Percentiles rank a stretch among this genome's conserved stretches.
Evolutionary conservation across 2,329 filamentous ascomycete species (phyloP).

Genomic region (Microsporum audouinii): DNA sequence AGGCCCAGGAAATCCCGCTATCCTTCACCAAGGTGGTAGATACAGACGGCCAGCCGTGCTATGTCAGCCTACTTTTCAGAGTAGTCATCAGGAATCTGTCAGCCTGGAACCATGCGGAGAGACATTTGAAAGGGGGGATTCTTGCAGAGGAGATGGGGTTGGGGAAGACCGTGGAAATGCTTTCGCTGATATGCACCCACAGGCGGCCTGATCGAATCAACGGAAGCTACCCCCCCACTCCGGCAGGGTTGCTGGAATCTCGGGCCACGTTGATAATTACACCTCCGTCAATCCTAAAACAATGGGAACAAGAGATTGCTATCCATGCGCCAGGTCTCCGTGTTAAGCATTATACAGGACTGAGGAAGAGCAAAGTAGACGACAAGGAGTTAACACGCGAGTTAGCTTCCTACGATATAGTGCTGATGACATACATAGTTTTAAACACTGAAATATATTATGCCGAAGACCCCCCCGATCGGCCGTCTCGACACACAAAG

Average conservation of each 20-base stretch:
- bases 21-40: constrained; percentile 31
- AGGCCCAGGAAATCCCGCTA: constrained; percentile 20
- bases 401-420: constrained; percentile 43
- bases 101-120: constrained; percentile 23
- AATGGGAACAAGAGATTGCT: constrained; percentile 52
- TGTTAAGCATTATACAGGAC: constrained; percentile 47
- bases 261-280: constrained; percentile 53
- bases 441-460: constrained; percentile 74
- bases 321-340: constrained; percentile 46
- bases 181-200: constrained; percentile 36
- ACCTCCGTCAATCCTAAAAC: constrained; percentile 49
- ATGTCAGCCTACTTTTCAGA: constrained; percentile 34
- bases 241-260: constrained; percentile 29
- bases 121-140: constrained; percentile 33
- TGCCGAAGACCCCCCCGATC: constrained; percentile 56
- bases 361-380: constrained; percentile 29
- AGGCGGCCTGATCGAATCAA: constrained; percentile 17
- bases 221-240: constrained; percentile 14
- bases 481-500: constrained; percentile 54
- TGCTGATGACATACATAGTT: constrained; percentile 54
- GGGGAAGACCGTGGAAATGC: constrained; percentile 41
- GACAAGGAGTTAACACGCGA: constrained; percentile 36
- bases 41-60: constrained; percentile 29
- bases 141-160: constrained; percentile 43
- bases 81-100: constrained; percentile 28